These are phyloP conservation scores for Daldinia sp. DNA, from an alignment of 2,329 filamentous ascomycete genomes.

Conservation along the genomic window DNA sequence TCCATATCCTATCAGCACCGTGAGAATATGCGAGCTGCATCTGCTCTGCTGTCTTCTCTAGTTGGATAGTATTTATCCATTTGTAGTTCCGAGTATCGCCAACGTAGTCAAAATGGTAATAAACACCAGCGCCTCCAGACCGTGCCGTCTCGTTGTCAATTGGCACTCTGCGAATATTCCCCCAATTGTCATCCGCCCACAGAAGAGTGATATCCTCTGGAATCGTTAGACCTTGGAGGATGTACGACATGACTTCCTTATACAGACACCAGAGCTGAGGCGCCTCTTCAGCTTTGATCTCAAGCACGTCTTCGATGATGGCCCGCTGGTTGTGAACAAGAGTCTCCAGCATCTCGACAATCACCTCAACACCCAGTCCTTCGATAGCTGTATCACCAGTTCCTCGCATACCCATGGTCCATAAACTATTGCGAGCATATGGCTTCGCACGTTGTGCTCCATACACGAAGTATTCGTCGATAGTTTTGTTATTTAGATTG, in stretches of 20 bases:
- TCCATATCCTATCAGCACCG: slow-evolving; percentile 70
- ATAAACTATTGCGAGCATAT: slow-evolving; percentile 73
- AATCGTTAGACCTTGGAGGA: slow-evolving; percentile 70
- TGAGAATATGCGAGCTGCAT: slow-evolving; percentile 71
- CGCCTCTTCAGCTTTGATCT: slow-evolving; percentile 63
- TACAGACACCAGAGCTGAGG: slow-evolving; percentile 81
- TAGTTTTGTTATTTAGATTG: slow-evolving; percentile 75
- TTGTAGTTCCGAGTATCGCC: slow-evolving; percentile 70
- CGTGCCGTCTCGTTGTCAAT: slow-evolving; percentile 65
- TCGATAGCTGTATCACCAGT: slow-evolving; percentile 73
- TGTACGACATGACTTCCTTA: slow-evolving; percentile 79
- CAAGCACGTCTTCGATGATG: slow-evolving; percentile 69
- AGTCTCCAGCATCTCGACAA: slow-evolving; percentile 69
- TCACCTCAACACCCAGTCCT: slow-evolving; percentile 66
- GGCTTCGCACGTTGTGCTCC: slow-evolving; percentile 74
- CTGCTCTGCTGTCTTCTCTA: slow-evolving; percentile 74
- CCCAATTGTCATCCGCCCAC: slow-evolving; percentile 74
- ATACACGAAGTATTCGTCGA: slow-evolving; percentile 76
- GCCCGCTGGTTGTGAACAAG: slow-evolving; percentile 71
- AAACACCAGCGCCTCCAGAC: slow-evolving; percentile 69
- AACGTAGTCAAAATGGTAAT: slow-evolving; percentile 68
- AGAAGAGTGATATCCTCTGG: slow-evolving; percentile 72
- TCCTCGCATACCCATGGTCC: slow-evolving; percentile 78
- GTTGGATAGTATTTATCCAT: slow-evolving; percentile 75
- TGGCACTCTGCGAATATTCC: slow-evolving; percentile 70